These are phyloP conservation scores for Aspergillus proliferans DNA, from an alignment of 2,329 filamentous ascomycete species.

Conservation along the genomic window DNA sequence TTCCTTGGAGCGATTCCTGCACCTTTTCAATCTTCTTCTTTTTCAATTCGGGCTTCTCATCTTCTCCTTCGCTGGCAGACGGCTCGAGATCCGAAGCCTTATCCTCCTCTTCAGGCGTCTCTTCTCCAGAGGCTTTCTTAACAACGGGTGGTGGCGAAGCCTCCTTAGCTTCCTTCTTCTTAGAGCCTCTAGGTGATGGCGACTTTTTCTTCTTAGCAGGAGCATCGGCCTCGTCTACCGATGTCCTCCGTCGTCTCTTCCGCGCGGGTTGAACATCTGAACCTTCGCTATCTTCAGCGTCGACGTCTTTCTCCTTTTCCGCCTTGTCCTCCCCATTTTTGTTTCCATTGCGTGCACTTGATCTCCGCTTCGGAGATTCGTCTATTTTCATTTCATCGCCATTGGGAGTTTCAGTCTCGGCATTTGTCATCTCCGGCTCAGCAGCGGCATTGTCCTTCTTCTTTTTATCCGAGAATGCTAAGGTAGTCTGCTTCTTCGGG, in stretches of 20 bases:
- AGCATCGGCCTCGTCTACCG: conserved; percentile 32
- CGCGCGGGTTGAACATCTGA: conserved; percentile 56
- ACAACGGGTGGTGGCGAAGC: conserved; percentile 17
- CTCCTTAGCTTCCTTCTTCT: conserved; percentile 10
- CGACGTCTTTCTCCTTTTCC: conserved; percentile 24
- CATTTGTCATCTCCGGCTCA: conserved; percentile 18
- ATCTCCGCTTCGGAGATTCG: conserved; percentile 7
- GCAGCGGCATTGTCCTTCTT: conserved; percentile 27
- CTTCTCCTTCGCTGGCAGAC: conserved; percentile 49
- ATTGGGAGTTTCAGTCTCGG: conserved; percentile 5
- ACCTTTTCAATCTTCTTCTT: conserved; percentile 74
- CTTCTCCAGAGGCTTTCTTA: conserved; percentile 43
- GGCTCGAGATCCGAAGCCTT: conserved; percentile 29
- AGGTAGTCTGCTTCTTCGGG: conserved; percentile 67
- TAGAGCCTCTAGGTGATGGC: conserved; percentile 15
- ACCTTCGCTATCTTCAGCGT: conserved; percentile 43
- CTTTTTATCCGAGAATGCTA: conserved; percentile 64
- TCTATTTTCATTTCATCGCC: conserved; percentile 8
- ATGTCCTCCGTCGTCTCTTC: conserved; percentile 45
- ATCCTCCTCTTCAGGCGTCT: conserved; percentile 29
- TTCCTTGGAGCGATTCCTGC: conserved; percentile 66
- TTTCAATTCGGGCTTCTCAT: conserved; percentile 63
- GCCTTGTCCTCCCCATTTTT: conserved; percentile 4
- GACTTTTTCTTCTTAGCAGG: conserved; percentile 14
- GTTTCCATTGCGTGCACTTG: conserved; percentile 3